Conservation (phyloP, 805 yeast genomes). For the Yamadazyma olivae region DNA sequence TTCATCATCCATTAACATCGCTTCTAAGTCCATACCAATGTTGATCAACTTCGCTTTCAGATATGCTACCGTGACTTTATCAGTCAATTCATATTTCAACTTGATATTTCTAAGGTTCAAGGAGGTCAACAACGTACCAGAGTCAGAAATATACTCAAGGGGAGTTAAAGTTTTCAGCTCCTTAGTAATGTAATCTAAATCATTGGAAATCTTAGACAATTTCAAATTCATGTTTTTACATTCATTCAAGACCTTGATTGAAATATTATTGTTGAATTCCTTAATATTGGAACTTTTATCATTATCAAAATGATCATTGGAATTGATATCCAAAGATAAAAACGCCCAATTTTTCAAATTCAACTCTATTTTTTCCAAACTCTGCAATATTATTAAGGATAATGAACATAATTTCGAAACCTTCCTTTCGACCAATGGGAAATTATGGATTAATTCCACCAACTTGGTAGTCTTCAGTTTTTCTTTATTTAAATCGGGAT, state of each 20-base stretch:
- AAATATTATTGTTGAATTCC: constrained; percentile 50
- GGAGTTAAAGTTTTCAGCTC: constrained; percentile 41
- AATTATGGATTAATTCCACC: constrained; percentile 39
- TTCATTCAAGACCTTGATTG: constrained; percentile 49
- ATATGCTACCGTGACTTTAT: constrained; percentile 54
- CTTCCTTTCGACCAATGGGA: constrained; percentile 40
- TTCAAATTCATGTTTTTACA: constrained; percentile 47
- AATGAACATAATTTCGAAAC: constrained; percentile 48
- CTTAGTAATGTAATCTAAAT: constrained; percentile 45
- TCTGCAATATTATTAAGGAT: constrained; percentile 45
- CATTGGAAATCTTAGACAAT: constrained; percentile 39
- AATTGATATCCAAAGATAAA: constrained; percentile 47
- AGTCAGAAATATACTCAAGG: constrained; percentile 49
- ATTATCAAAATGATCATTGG: constrained; percentile 36
- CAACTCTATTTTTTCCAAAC: constrained; percentile 47
- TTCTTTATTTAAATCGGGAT: constrained; percentile 45
- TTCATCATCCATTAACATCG: constrained; percentile 38
- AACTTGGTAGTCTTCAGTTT: constrained; percentile 39
- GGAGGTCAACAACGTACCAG: constrained; percentile 48
- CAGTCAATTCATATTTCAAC: constrained; percentile 49
- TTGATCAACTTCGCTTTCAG: constrained; percentile 63
- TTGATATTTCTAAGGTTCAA: constrained; percentile 44
- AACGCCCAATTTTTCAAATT: constrained; percentile 54
- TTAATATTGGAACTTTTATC: constrained; percentile 14
- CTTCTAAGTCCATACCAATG: constrained; percentile 61